Evolutionary conservation across 2,329 filamentous ascomycete species (phyloP).

Genomic region (Pleoardoris graminearum): DNA sequence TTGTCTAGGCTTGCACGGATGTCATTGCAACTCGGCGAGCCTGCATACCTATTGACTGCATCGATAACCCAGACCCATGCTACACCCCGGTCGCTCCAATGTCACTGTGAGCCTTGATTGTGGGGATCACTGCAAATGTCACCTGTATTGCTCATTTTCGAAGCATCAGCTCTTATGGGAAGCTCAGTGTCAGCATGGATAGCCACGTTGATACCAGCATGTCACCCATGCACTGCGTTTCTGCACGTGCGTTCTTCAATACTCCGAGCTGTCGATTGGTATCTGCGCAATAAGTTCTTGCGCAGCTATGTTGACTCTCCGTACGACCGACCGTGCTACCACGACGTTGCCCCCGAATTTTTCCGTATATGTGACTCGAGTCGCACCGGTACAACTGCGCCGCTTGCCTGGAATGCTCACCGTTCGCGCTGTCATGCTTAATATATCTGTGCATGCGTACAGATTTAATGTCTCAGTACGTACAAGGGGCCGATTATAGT

Average conservation of each 20-base stretch:
- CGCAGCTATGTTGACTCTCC: neutral
- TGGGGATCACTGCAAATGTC: too few species aligned
- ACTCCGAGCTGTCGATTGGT: neutral
- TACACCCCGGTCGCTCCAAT: neutral
- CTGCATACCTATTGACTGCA: neutral
- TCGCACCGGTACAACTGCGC: neutral
- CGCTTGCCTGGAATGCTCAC: neutral
- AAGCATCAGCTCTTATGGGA: conserved; percentile 1
- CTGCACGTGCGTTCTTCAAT: conserved; percentile 3
- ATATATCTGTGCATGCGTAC: neutral
- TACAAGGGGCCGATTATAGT: neutral
- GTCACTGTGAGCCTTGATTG: neutral
- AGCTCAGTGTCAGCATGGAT: conserved; percentile 2
- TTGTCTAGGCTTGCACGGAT: neutral
- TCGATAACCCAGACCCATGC: neutral
- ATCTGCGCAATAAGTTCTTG: conserved; percentile 1
- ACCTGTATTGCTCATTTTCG: neutral
- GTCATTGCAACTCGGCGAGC: neutral
- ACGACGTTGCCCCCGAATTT: neutral
- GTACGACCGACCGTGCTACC: conserved; percentile 3
- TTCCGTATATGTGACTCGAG: neutral
- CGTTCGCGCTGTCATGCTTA: neutral
- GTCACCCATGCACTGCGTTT: conserved; percentile 8
- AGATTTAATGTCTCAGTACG: neutral
- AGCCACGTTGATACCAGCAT: conserved; percentile 4